Conservation (phyloP, 2,329 filamentous ascomycete genomes). For the Colletotrichum sp. region DNA sequence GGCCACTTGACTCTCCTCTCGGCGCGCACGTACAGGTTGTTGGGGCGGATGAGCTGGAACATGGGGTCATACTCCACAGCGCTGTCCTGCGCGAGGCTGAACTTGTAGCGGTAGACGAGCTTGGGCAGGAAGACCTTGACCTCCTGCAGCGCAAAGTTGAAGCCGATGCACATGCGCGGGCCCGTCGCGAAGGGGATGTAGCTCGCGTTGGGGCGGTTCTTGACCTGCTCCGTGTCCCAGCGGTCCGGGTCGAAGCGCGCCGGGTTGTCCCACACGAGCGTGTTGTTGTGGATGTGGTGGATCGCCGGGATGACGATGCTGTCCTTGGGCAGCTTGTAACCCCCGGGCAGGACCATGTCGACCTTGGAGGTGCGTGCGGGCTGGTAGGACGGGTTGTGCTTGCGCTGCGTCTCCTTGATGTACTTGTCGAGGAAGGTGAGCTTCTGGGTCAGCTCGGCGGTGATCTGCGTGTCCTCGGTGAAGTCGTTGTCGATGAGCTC, state of each 20-base stretch:
- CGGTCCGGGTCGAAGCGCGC: slow-evolving; percentile 62
- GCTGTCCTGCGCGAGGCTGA: slow-evolving; percentile 52
- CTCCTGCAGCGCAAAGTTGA: slow-evolving; percentile 68
- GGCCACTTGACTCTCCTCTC: slow-evolving; percentile 56
- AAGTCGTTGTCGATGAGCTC: slow-evolving; percentile 58
- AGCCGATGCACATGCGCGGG: slow-evolving; percentile 64
- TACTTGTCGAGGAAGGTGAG: slow-evolving; percentile 61
- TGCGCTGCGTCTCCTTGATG: slow-evolving; percentile 65
- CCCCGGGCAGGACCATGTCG: slow-evolving; percentile 64
- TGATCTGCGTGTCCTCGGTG: slow-evolving; percentile 46
- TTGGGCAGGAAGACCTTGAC: slow-evolving; percentile 64
- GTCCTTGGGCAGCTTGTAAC: slow-evolving; percentile 59
- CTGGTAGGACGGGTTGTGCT: slow-evolving; percentile 67
- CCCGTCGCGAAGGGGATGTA: slow-evolving; percentile 67
- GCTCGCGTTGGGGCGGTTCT: slow-evolving; percentile 52
- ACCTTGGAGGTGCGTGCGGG: slow-evolving; percentile 60
- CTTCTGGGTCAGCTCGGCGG: slow-evolving; percentile 50
- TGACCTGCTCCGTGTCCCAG: slow-evolving; percentile 61
- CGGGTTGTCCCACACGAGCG: slow-evolving; percentile 62
- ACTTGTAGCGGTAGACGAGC: slow-evolving; percentile 64
- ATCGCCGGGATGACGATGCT: slow-evolving; percentile 58
- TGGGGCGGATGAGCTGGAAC: slow-evolving; percentile 63
- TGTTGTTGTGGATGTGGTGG: slow-evolving; percentile 59
- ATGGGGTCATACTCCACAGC: slow-evolving; percentile 63
- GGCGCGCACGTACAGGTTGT: slow-evolving; percentile 58